Evolutionary conservation across 345 rosid species (phyloP).

Genomic region (Syzygium aromaticum): DNA sequence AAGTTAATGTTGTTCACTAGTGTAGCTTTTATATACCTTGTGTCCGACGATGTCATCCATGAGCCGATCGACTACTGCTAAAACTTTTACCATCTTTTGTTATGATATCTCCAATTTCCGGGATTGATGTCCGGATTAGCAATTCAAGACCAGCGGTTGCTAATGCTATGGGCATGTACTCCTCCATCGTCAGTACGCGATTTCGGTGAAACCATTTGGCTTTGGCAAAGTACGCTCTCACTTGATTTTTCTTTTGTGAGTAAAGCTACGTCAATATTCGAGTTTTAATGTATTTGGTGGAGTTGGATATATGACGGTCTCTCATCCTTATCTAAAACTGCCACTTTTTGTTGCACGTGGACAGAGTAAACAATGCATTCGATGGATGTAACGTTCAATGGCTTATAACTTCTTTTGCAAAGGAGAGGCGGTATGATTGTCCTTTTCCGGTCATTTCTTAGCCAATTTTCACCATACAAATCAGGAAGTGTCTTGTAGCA

Average conservation of each 20-base stretch:
- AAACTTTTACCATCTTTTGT: not conserved
- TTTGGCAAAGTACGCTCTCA: no score
- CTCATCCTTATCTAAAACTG: not conserved
- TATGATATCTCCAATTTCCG: no score
- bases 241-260: no score
- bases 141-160: no score
- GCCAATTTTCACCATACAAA: not conserved
- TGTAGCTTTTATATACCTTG: not conserved
- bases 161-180: no score
- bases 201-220: not conserved
- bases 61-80: not conserved
- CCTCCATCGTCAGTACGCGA: no score
- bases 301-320: not conserved
- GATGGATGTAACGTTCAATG: not conserved
- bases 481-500: not conserved
- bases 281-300: not conserved
- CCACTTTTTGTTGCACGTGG: no score
- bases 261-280: not conserved
- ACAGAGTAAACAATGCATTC: not conserved
- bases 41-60: not conserved
- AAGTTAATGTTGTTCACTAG: not conserved
- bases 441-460: not conserved
- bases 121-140: no score
- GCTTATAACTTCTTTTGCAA: not conserved
- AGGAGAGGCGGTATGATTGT: not conserved